phyloP scores from a whole-genome alignment of 805 yeast species.

The Kluyveromyces dobzhanskii region DNA sequence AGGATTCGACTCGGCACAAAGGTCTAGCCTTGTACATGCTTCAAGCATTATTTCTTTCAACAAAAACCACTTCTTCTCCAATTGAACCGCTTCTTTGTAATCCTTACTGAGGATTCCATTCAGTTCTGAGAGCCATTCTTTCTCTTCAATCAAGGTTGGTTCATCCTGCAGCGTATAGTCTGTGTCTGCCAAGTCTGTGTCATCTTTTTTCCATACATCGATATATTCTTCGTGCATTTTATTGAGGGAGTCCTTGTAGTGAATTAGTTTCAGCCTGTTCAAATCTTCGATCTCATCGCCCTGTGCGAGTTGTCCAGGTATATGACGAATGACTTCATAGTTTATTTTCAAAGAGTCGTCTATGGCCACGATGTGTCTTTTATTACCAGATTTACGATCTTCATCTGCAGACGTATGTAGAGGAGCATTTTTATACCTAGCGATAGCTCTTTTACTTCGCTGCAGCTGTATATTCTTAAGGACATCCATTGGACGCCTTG shows the following conservation, averaged over 20 bases:
- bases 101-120: constrained; percentile 15
- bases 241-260: constrained; percentile 22
- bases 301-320: constrained; percentile 19
- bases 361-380: constrained; percentile 25
- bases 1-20: constrained; percentile 7
- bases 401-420: constrained; percentile 5
- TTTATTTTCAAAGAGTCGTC: constrained; percentile 28
- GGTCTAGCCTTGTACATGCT: constrained; percentile 27
- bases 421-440: not conserved
- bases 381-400: constrained; percentile 11
- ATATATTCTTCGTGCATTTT: constrained; percentile 21
- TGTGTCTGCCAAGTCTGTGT: constrained; percentile 1
- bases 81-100: constrained; percentile 13
- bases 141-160: constrained; percentile 11
- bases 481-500: not conserved
- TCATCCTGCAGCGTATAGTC: constrained; percentile 2
- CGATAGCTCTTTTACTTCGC: constrained; percentile 1
- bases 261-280: constrained; percentile 16
- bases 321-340: constrained; percentile 27
- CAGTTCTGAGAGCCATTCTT: constrained; percentile 15
- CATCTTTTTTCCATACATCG: constrained; percentile 2
- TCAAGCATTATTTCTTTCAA: constrained; percentile 26
- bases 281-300: constrained; percentile 11
- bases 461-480: not conserved
- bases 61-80: constrained; percentile 27